phyloP scores from a whole-genome alignment of 116 monocot genomes.

The Posidonia oceanica region DNA sequence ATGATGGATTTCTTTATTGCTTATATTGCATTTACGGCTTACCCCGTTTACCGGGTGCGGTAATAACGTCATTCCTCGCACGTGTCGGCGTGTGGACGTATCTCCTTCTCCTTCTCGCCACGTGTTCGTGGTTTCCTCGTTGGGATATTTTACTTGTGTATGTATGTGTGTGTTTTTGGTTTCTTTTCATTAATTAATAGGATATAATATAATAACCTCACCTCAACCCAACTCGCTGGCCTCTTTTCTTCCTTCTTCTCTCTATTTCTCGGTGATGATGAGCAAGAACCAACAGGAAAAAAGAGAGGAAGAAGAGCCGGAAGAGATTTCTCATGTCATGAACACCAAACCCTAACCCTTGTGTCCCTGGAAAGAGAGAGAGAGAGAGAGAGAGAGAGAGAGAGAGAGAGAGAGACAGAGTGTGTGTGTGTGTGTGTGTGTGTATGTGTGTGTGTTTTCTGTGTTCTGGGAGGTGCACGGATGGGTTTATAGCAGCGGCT shows the following conservation, averaged over 20 bases:
- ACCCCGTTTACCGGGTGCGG: too few species aligned
- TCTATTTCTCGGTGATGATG: neutral
- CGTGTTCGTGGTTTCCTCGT: neutral
- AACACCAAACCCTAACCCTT: too few species aligned
- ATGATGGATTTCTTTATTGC: too few species aligned
- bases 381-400: neutral
- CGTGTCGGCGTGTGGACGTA: neutral
- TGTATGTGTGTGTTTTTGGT: too few species aligned
- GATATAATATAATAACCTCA: too few species aligned
- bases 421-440: too few species aligned
- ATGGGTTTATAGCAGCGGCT: conserved; percentile 3
- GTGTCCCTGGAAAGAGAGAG: neutral
- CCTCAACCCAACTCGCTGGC: too few species aligned
- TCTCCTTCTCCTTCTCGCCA: neutral
- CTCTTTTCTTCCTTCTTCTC: neutral
- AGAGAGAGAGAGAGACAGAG: conserved; percentile 2
- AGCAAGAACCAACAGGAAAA: too few species aligned
- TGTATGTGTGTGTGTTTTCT: too few species aligned
- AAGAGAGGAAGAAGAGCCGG: neutral
- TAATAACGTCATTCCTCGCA: neutral
- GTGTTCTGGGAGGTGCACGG: neutral
- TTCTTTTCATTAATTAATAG: too few species aligned
- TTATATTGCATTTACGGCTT: too few species aligned
- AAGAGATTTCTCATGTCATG: too few species aligned
- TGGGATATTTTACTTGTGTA: neutral